Evolutionary conservation across 192 early-diverging fungal genomes (phyloP).

Genomic region (Geranomyces michiganensis): DNA sequence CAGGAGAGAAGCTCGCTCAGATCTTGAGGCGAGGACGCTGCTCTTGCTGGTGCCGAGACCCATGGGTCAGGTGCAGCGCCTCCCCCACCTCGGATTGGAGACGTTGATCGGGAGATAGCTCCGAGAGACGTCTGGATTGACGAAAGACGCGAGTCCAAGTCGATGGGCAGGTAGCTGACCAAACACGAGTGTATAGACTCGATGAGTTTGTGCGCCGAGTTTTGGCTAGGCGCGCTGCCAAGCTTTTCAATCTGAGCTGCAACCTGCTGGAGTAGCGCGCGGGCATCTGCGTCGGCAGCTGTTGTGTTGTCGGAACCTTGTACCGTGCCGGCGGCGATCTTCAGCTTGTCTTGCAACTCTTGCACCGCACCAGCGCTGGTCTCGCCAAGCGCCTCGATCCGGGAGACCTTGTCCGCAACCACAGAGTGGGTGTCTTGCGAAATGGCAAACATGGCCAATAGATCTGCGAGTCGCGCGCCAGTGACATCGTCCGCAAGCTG

Average conservation of each 20-base stretch:
- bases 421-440: slow-evolving; percentile 25
- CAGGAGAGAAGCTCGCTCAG: slow-evolving; percentile 2
- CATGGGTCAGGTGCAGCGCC: not conserved
- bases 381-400: not conserved
- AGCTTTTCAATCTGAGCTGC: not conserved
- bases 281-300: not conserved
- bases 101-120: slow-evolving; percentile 5
- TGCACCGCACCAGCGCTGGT: not conserved
- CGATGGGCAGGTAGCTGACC: slow-evolving; percentile 30
- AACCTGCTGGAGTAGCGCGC: not conserved
- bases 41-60: not conserved
- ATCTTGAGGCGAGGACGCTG: slow-evolving; percentile 4
- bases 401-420: slow-evolving; percentile 15
- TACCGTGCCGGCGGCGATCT: not conserved
- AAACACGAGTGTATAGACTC: slow-evolving; percentile 37
- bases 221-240: not conserved
- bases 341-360: not conserved
- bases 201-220: slow-evolving; percentile 14
- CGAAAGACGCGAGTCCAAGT: slow-evolving; percentile 21
- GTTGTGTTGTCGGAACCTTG: not conserved
- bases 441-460: slow-evolving; percentile 30
- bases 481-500: slow-evolving; percentile 23
- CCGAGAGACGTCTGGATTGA: slow-evolving; percentile 20
- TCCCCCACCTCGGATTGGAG: not conserved
- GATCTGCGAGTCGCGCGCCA: slow-evolving; percentile 13